A percentile compares a stretch with the other conserved stretches of the same genome.
Evolutionary conservation across 306 rosid species (phyloP).

Genomic region (Canavalia gladiata): DNA sequence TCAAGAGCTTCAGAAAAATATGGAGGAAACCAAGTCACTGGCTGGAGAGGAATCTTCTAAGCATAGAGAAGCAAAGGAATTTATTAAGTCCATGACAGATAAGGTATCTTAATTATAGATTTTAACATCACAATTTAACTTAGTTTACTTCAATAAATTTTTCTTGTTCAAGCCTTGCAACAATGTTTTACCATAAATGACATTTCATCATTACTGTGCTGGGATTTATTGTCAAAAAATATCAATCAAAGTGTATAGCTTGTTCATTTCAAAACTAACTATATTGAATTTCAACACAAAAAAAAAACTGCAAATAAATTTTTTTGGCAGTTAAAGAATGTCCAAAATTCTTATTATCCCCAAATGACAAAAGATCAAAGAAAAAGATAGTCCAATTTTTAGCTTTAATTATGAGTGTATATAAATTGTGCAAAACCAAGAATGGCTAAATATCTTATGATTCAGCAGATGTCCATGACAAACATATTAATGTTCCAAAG

Average conservation of each 20-base stretch:
- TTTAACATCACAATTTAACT: slow-evolving; percentile 14
- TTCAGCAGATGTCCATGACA: slow-evolving; percentile 10
- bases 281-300: not conserved
- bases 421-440: not conserved
- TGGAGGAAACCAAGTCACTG: slow-evolving; percentile 58
- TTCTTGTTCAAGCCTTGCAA: slow-evolving; percentile 1
- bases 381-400: not conserved
- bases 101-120: slow-evolving; percentile 65
- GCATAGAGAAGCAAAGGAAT: slow-evolving; percentile 59
- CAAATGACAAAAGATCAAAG: not conserved
- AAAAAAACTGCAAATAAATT: not conserved
- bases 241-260: not conserved
- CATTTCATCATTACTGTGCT: not conserved
- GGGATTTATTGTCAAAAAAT: not conserved
- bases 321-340: not conserved
- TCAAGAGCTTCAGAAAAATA: slow-evolving; percentile 60
- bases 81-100: slow-evolving; percentile 67
- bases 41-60: slow-evolving; percentile 70
- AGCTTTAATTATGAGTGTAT: not conserved
- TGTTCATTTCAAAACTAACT: not conserved
- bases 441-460: not conserved
- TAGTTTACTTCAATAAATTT: slow-evolving; percentile 5
- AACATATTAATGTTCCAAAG: not conserved
- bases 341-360: not conserved
- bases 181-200: not conserved